Percentiles rank a stretch among this genome's conserved stretches.
phyloP scores from a whole-genome alignment of 2,329 filamentous ascomycete genomes.

The Xylaria hypoxylon region DNA sequence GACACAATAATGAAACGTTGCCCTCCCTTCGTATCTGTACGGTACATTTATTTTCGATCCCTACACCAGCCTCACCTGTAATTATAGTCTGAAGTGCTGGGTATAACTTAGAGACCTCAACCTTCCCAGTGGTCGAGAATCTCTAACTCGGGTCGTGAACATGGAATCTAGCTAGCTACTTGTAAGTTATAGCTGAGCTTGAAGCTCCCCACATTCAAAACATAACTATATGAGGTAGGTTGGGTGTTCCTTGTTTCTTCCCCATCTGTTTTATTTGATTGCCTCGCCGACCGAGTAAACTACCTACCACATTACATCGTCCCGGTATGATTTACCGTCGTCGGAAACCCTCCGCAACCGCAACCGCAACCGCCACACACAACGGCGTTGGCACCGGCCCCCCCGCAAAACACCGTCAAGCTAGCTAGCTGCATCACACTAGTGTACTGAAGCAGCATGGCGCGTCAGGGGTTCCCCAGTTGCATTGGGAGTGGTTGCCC shows the following conservation, averaged over 20 bases:
- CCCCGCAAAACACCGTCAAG: slow-evolving; percentile 20
- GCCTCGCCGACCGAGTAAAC: background rate
- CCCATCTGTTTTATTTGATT: background rate
- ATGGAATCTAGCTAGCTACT: background rate
- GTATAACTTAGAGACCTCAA: background rate
- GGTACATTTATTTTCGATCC: slow-evolving; percentile 16
- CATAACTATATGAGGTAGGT: slow-evolving; percentile 24
- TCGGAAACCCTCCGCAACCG: background rate
- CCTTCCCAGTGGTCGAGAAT: background rate
- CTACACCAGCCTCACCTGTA: background rate
- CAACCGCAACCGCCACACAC: too few relatives aligned
- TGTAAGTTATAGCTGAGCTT: background rate
- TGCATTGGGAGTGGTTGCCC: slow-evolving; percentile 13
- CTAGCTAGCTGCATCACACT: slow-evolving; percentile 18
- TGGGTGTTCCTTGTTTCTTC: background rate
- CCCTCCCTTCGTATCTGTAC: too few relatives aligned
- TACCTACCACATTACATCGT: background rate
- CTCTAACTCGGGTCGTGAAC: background rate
- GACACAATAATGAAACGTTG: background rate
- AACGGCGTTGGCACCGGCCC: background rate
- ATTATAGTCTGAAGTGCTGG: background rate
- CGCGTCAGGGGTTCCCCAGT: slow-evolving; percentile 18
- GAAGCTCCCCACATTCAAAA: too few relatives aligned
- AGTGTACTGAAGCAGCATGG: slow-evolving; percentile 9
- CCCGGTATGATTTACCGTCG: slow-evolving; percentile 3